Percentiles rank a stretch among this genome's conserved stretches.
Conservation (phyloP, 2,329 filamentous ascomycete genomes). For the Cladophialophora exuberans region DNA sequence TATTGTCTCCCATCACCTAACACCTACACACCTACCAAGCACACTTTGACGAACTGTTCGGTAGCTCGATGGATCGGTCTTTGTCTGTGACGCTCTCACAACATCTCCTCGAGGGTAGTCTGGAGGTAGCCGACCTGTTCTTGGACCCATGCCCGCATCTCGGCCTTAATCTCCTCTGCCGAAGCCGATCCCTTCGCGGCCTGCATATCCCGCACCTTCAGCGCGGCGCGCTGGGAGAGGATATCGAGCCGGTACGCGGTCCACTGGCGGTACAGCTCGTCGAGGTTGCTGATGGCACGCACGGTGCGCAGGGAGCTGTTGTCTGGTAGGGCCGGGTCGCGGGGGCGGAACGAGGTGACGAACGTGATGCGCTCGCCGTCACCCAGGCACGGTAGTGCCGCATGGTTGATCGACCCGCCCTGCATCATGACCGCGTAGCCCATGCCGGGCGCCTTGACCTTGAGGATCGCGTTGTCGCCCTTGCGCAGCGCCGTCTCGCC, state of each 20-base stretch:
- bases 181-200: too few species aligned
- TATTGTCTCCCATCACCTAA: too few species aligned
- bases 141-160: too few species aligned
- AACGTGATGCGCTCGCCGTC: slow-evolving; percentile 65
- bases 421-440: slow-evolving; percentile 67
- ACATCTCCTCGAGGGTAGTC: too few species aligned
- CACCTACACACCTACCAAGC: too few species aligned
- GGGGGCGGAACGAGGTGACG: slow-evolving; percentile 67
- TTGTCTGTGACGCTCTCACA: too few species aligned
- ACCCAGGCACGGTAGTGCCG: slow-evolving; percentile 62
- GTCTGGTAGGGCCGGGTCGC: slow-evolving; percentile 32
- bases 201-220: too few species aligned
- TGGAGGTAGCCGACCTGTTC: too few species aligned
- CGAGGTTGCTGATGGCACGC: neutral
- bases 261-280: neutral
- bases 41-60: too few species aligned
- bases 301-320: neutral
- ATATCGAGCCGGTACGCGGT: neutral
- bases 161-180: too few species aligned
- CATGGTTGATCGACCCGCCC: slow-evolving; percentile 67
- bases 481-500: slow-evolving; percentile 46
- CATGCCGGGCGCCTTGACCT: slow-evolving; percentile 43
- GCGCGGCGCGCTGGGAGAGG: too few species aligned
- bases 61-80: too few species aligned
- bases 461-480: slow-evolving; percentile 47